A percentile compares a stretch with the other conserved stretches of the same genome.
These are phyloP conservation scores for Zasmidium citrigriseum DNA, from an alignment of 2,329 filamentous ascomycete species.

Conservation along the genomic window DNA sequence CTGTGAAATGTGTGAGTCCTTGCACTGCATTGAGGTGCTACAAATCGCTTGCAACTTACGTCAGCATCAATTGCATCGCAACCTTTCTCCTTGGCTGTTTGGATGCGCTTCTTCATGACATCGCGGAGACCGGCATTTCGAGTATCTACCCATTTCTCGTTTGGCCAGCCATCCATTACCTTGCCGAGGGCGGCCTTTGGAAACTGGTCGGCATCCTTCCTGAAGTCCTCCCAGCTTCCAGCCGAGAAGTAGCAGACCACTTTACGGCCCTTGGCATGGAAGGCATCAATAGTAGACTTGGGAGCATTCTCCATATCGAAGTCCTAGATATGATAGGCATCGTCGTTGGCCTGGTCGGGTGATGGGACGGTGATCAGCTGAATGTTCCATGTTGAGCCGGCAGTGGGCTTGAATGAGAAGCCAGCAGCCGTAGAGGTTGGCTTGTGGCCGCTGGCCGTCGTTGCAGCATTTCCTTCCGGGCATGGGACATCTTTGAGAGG, in stretches of 20 bases:
- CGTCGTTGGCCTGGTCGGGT: slow-evolving; percentile 1
- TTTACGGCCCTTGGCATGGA: slow-evolving; percentile 6
- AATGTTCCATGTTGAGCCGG: slow-evolving; percentile 20
- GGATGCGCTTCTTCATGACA: slow-evolving; percentile 64
- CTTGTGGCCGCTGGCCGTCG: no score
- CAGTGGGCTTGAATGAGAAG: slow-evolving; percentile 8
- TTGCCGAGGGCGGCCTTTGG: slow-evolving; percentile 57
- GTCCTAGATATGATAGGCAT: slow-evolving; percentile 15
- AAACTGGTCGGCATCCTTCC: slow-evolving; percentile 64
- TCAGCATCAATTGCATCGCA: slow-evolving; percentile 42
- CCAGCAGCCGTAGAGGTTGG: no score
- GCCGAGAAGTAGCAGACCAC: slow-evolving; percentile 69
- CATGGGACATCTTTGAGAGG: no score
- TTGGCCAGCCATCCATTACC: slow-evolving; percentile 62
- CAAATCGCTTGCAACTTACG: no score
- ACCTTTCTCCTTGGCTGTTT: slow-evolving; percentile 51
- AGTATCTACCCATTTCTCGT: slow-evolving; percentile 67
- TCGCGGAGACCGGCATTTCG: slow-evolving; percentile 57
- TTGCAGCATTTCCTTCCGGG: no score
- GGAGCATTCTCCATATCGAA: slow-evolving; percentile 14
- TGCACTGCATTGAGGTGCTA: neutral
- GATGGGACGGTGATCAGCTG: slow-evolving; percentile 11
- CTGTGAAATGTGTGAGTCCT: neutral
- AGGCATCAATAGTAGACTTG: slow-evolving; percentile 3
- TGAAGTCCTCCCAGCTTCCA: slow-evolving; percentile 68